Conservation (phyloP, 768 basidiomycete species). For the Leccinellum albellum region DNA sequence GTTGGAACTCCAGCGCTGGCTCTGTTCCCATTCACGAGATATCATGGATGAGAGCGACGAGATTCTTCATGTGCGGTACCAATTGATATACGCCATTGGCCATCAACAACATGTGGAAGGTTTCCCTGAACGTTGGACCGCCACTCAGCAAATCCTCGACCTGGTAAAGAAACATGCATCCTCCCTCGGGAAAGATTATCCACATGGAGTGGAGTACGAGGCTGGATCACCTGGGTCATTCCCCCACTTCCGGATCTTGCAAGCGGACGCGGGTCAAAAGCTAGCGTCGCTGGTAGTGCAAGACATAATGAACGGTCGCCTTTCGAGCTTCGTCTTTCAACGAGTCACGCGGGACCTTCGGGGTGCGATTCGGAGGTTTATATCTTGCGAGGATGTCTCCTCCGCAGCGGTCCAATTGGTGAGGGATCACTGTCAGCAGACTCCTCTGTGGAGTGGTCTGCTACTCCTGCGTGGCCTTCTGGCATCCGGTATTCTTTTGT, state of each 20-base stretch:
- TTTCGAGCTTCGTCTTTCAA: conserved; percentile 18
- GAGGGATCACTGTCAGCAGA: background rate
- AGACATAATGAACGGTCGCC: conserved; percentile 11
- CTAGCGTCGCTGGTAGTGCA: conserved; percentile 12
- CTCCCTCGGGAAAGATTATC: conserved; percentile 4
- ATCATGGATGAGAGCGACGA: conserved; percentile 32
- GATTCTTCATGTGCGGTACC: conserved; percentile 34
- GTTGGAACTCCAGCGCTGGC: conserved; percentile 26
- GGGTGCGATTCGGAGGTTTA: conserved; percentile 20
- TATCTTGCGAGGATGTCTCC: conserved; percentile 12
- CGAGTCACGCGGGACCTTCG: conserved; percentile 1
- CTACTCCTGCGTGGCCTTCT: conserved; percentile 36
- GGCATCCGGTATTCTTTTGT: conserved; percentile 29
- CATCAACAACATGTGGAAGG: conserved; percentile 25
- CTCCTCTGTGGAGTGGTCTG: conserved; percentile 19
- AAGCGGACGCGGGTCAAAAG: conserved; percentile 4
- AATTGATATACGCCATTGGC: conserved; percentile 37
- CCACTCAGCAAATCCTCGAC: conserved; percentile 28
- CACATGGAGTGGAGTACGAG: conserved; percentile 19
- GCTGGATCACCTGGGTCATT: conserved; percentile 15
- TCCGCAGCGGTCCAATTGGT: background rate
- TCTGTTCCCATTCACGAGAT: conserved; percentile 24
- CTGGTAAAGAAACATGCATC: conserved; percentile 20
- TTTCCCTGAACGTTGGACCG: conserved; percentile 34
- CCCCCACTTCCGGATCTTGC: conserved; percentile 23